phyloP scores from a whole-genome alignment of 1,139 yeast species.

The Blastobotrys aristatus region DNA sequence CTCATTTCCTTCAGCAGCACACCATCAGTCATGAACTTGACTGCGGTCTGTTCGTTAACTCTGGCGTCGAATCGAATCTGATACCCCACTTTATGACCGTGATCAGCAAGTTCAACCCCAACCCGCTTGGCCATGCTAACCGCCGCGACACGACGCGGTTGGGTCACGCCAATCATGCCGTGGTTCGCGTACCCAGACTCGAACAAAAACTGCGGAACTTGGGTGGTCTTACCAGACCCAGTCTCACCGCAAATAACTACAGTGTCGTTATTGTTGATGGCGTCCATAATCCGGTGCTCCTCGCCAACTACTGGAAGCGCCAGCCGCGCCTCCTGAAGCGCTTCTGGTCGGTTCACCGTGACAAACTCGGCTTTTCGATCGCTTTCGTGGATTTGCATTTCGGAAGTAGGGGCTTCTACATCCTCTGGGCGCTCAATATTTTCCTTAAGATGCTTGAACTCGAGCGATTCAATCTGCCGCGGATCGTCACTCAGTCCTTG shows the following conservation, averaged over 20 bases:
- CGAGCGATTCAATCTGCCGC: constrained; percentile 29
- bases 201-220: constrained; percentile 86
- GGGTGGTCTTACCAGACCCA: constrained; percentile 98
- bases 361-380: constrained; percentile 63
- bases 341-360: constrained; percentile 56
- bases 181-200: constrained; percentile 82
- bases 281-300: constrained; percentile 94
- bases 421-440: constrained; percentile 36
- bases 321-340: constrained; percentile 61
- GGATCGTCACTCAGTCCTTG: constrained; percentile 16
- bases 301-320: constrained; percentile 85
- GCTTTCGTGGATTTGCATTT: constrained; percentile 49
- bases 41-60: constrained; percentile 61
- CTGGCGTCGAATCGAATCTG: constrained; percentile 88
- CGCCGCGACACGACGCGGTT: constrained; percentile 98
- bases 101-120: constrained; percentile 73
- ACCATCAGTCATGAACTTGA: constrained; percentile 99
- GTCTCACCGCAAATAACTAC: constrained; percentile 95
- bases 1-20: constrained; percentile 89
- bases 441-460: constrained; percentile 30
- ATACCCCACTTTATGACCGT: constrained; percentile 72
- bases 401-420: constrained; percentile 38
- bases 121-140: constrained; percentile 96
- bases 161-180: constrained; percentile 94
- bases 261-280: constrained; percentile 86